Evolutionary conservation across 345 rosid genomes (phyloP).

Genomic region (Luvunga scandens): DNA sequence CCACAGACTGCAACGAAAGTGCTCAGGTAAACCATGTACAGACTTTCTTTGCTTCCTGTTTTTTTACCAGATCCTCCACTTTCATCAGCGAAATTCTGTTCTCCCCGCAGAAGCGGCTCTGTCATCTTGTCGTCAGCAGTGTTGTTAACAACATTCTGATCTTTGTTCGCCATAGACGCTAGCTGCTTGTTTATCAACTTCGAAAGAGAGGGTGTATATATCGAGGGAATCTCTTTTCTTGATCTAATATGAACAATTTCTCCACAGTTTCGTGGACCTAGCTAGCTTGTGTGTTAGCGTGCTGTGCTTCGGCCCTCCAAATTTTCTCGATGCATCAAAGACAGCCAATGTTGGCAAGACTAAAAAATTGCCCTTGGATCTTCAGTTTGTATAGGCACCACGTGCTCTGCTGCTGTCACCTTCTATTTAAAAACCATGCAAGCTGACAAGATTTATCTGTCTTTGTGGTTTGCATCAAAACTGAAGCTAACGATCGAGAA

Average conservation of each 20-base stretch:
- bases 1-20: conserved; percentile 84
- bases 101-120: conserved; percentile 34
- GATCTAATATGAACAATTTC: neutral
- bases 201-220: neutral
- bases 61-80: conserved; percentile 17
- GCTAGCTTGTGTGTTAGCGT: neutral
- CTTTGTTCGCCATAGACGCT: conserved; percentile 29
- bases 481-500: neutral
- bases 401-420: neutral
- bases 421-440: neutral
- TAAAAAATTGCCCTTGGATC: neutral
- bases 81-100: conserved; percentile 23
- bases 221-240: neutral
- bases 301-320: neutral
- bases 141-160: conserved; percentile 9
- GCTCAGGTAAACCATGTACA: conserved; percentile 73
- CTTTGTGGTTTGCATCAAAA: conserved; percentile 10
- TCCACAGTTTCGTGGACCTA: neutral
- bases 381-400: neutral
- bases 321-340: neutral
- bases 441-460: neutral
- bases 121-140: conserved; percentile 17
- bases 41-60: conserved; percentile 30
- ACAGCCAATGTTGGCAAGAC: neutral
- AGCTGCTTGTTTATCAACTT: conserved; percentile 4